Base-by-base conservation (phyloP, 257 asterid species). In the Solanum etuberosum region DNA sequence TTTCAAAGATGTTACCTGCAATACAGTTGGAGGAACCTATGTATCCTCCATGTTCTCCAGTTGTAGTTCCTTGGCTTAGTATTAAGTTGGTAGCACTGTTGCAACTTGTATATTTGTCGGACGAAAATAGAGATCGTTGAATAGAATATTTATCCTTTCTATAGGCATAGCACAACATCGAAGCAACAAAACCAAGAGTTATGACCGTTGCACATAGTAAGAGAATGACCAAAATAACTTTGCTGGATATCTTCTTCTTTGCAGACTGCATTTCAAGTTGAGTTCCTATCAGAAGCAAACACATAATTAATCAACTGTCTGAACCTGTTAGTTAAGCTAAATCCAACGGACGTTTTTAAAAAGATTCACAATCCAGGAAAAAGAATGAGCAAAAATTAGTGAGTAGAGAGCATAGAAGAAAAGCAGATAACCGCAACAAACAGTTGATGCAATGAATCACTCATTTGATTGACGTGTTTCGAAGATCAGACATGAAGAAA, bases 61-160 rank as follows among this genome's bases (percentile, higher is more conserved):
- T 34, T 35, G 94, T 86, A 91, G 90, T 84, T 12, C 92, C 92
- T 34, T 81, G 92, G 90, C 96, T 92, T 88, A 48, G 42, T 48
- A 89, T 92, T 89, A 92, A 92, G 93, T 97, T 93, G 89, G 92
- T 87, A 82, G 86, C 94, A 88, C 95, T 93, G 90, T 89, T 91
- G 89, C 38, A 91, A 90, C 99, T 95, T 29, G 92, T 88, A 86
- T 91, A 94, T 83, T 92, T 92, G 88, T 96, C 99, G 0, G 95
- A 89, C 21, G 96, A 89, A 88, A 91, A 89, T 82, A 93, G 89
- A 87, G 93, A 86, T 90, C 93, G 91, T 77, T 88, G 92, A 85
- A 88, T 71, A 16, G 92, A 76, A 87, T 57, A 87, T 89, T 90
- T 92, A 87, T 93, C 91, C 91, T 90, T 94, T 78, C 90, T 87